phyloP scores from a whole-genome alignment of 2,329 filamentous ascomycete genomes.

The Diaporthe batatas region DNA sequence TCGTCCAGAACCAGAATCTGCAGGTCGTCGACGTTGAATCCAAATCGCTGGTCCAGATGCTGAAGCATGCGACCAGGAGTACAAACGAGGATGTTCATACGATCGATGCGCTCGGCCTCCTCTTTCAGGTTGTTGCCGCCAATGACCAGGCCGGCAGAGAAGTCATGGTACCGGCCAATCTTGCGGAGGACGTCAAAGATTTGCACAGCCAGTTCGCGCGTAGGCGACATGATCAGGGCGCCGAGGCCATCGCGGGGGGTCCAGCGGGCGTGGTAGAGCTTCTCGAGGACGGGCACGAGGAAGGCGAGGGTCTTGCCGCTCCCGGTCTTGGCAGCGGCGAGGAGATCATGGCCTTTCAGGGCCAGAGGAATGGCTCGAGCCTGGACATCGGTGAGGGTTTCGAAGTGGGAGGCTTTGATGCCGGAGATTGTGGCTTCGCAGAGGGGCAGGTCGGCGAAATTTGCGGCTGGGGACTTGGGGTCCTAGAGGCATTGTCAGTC shows the following conservation, averaged over 20 bases:
- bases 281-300: conserved; percentile 90
- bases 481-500: conserved; percentile 60
- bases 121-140: conserved; percentile 92
- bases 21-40: conserved; percentile 89
- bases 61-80: conserved; percentile 96
- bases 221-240: conserved; percentile 92
- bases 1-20: conserved; percentile 96
- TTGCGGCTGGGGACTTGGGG: conserved; percentile 70
- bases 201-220: conserved; percentile 93
- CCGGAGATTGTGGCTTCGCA: conserved; percentile 84
- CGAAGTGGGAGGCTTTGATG: conserved; percentile 88
- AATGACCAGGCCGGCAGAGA: conserved; percentile 93
- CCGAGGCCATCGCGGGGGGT: conserved; percentile 92
- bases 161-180: conserved; percentile 87
- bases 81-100: conserved; percentile 98
- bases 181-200: conserved; percentile 96
- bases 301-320: conserved; percentile 97
- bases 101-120: conserved; percentile 76
- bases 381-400: conserved; percentile 92
- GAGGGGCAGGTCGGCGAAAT: conserved; percentile 87
- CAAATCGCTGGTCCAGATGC: conserved; percentile 93
- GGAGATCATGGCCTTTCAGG: conserved; percentile 86
- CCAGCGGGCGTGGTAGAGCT: conserved; percentile 89
- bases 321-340: conserved; percentile 95
- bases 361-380: conserved; percentile 88